Evolutionary conservation across 2,329 filamentous ascomycete genomes (phyloP).

Genomic region (Fusarium sp.): DNA sequence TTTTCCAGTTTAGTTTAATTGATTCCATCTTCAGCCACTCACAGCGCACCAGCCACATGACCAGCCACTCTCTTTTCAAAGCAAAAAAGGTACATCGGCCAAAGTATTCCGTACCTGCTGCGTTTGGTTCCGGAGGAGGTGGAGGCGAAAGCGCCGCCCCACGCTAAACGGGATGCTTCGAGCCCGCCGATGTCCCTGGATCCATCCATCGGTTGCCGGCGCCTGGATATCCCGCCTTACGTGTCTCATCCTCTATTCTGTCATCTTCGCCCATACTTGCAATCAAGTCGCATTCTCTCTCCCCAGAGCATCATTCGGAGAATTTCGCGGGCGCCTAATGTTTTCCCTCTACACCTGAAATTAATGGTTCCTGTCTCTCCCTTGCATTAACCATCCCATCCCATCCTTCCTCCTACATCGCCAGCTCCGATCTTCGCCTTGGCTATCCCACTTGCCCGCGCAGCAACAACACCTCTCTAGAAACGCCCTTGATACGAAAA

Average conservation of each 20-base stretch:
- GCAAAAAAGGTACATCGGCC: neutral
- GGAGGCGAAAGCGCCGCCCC: neutral
- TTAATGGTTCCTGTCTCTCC: neutral
- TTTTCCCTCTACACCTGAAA: neutral
- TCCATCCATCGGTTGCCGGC: neutral
- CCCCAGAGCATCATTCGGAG: neutral
- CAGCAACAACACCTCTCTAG: neutral
- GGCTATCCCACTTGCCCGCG: neutral
- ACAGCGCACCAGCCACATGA: slow-evolving; percentile 16
- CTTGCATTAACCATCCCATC: neutral
- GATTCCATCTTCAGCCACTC: slow-evolving; percentile 26
- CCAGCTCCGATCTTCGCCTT: slow-evolving; percentile 13
- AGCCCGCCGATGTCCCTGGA: slow-evolving; percentile 11
- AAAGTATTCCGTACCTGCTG: neutral
- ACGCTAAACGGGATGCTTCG: neutral
- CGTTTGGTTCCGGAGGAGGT: neutral
- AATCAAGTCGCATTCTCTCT: neutral
- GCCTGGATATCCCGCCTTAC: slow-evolving; percentile 10
- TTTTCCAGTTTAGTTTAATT: slow-evolving; percentile 40
- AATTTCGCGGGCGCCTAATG: neutral
- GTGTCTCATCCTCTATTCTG: slow-evolving; percentile 34
- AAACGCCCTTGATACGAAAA: neutral
- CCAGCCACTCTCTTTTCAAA: neutral
- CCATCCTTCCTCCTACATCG: neutral
- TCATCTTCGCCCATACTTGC: slow-evolving; percentile 19